phyloP scores from a whole-genome alignment of 768 basidiomycete genomes.

The Leccinum subtestaceum region DNA sequence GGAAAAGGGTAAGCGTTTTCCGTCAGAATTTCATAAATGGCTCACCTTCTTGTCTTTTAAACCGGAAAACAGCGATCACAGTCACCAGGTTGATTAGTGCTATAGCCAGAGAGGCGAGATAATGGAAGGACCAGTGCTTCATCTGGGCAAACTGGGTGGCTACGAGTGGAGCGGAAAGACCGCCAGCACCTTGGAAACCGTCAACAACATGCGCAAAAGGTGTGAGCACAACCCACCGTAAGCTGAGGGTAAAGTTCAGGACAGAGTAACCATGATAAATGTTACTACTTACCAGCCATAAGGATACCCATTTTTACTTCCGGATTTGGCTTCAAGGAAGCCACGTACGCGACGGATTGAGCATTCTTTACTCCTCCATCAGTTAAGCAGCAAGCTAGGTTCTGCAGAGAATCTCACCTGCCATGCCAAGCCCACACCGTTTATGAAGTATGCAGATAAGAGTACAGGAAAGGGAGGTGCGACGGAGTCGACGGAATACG shows the following conservation, averaged over 20 bases:
- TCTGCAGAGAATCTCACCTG: conserved; percentile 31
- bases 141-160: conserved; percentile 49
- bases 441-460: conserved; percentile 44
- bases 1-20: not conserved
- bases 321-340: conserved; percentile 51
- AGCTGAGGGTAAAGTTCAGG: not conserved
- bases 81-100: conserved; percentile 52
- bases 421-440: conserved; percentile 50
- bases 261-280: not conserved
- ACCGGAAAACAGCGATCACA: conserved; percentile 55
- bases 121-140: conserved; percentile 40
- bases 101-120: conserved; percentile 58
- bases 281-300: conserved; percentile 40
- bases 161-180: conserved; percentile 50
- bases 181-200: conserved; percentile 39
- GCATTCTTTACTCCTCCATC: conserved; percentile 48
- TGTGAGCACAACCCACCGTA: conserved; percentile 10
- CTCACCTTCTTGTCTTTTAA: conserved; percentile 65
- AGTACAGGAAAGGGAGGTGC: conserved; percentile 66
- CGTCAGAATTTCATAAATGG: not conserved
- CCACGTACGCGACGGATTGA: conserved; percentile 70
- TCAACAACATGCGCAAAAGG: not conserved
- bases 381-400: not conserved
- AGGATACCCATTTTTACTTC: conserved; percentile 68
- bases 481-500: conserved; percentile 51